These are phyloP conservation scores for Fusarium kyushuense DNA, from an alignment of 2,329 filamentous ascomycete genomes.

Conservation along the genomic window DNA sequence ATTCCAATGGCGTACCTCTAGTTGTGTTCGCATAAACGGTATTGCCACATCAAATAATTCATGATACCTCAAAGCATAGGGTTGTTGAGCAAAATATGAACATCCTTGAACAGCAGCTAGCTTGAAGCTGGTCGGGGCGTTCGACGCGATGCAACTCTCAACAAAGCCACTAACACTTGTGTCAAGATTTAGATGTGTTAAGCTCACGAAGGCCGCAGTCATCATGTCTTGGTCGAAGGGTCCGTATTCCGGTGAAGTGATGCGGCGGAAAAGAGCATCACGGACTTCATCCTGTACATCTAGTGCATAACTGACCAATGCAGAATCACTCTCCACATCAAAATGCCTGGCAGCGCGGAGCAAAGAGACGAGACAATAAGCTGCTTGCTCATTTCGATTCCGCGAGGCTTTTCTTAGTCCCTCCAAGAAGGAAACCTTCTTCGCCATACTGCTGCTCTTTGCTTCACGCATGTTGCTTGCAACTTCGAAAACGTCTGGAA, in stretches of 20 bases:
- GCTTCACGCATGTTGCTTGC: constrained; percentile 74
- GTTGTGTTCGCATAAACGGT: constrained; percentile 67
- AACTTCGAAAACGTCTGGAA: constrained; percentile 77
- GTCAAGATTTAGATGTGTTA: constrained; percentile 72
- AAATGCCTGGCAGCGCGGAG: constrained; percentile 74
- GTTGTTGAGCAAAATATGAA: constrained; percentile 69
- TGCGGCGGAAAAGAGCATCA: constrained; percentile 72
- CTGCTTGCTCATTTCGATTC: constrained; percentile 74
- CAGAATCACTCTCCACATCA: constrained; percentile 70
- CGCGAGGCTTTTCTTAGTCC: constrained; percentile 71
- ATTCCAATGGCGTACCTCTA: constrained; percentile 62
- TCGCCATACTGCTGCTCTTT: constrained; percentile 71
- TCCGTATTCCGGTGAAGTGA: constrained; percentile 60
- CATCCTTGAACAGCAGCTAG: constrained; percentile 72
- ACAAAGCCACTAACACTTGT: constrained; percentile 68
- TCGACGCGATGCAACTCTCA: constrained; percentile 67
- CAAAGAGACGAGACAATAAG: constrained; percentile 73
- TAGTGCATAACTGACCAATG: constrained; percentile 74
- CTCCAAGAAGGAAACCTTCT: constrained; percentile 75
- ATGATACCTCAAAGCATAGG: constrained; percentile 62
- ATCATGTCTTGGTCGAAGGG: constrained; percentile 73
- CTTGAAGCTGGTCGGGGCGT: constrained; percentile 70
- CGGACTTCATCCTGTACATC: constrained; percentile 77
- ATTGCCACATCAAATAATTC: constrained; percentile 67
- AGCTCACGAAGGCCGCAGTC: constrained; percentile 74